phyloP scores from a whole-genome alignment of 1,139 yeast genomes.

The Nakaseomyces sp. region DNA sequence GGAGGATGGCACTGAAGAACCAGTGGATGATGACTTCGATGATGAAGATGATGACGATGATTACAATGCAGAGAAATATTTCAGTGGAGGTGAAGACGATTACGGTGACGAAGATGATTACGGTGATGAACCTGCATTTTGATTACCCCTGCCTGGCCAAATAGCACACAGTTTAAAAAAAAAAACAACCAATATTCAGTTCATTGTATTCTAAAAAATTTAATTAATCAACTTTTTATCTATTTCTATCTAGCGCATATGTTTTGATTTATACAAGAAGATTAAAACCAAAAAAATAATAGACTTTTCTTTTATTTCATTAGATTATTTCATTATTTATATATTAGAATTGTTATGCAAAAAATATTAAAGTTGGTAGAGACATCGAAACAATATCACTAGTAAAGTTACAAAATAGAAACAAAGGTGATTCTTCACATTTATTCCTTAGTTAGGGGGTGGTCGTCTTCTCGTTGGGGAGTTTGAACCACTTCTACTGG shows the following conservation, averaged over 20 bases:
- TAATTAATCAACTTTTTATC: not conserved
- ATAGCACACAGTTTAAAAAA: too few relatives aligned
- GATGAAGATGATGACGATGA: conserved; percentile 72
- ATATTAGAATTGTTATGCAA: not conserved
- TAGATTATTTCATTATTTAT: not conserved
- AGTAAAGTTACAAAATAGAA: conserved; percentile 1
- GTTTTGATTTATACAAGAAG: too few relatives aligned
- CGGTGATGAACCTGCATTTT: conserved; percentile 63
- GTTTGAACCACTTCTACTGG: conserved; percentile 14
- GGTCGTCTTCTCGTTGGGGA: conserved; percentile 23
- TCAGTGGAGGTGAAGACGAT: conserved; percentile 51
- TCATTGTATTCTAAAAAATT: not conserved
- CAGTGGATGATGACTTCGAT: conserved; percentile 51
- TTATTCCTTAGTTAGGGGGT: conserved; percentile 23
- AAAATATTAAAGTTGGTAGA: too few relatives aligned
- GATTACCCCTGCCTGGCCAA: conserved; percentile 8
- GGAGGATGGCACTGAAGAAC: conserved; percentile 69
- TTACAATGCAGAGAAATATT: conserved; percentile 69
- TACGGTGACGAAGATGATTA: conserved; percentile 45
- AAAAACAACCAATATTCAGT: not conserved
- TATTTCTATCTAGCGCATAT: too few relatives aligned
- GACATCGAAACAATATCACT: not conserved
- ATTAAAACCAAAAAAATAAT: too few relatives aligned
- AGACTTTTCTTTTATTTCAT: not conserved
- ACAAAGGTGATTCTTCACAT: not conserved